Evolutionary conservation across 495 filamentous ascomycete species (phyloP), one percentile per base, ranked within the genome.

Genomic region (Trichocladium uniseriatum): DNA sequence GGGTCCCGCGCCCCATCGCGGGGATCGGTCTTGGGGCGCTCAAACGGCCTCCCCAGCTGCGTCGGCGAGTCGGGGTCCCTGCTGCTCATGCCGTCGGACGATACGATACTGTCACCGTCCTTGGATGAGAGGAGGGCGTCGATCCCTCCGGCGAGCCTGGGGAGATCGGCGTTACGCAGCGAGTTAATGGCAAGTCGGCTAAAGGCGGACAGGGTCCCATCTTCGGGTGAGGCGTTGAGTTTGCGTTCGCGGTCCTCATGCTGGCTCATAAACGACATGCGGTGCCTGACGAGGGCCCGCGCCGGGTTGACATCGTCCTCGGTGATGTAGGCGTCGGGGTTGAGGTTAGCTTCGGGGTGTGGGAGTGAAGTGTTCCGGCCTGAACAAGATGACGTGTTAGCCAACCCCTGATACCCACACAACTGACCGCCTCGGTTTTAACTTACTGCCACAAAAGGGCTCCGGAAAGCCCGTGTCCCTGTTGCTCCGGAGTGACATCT

Each of bases 391-490:
- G 21, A 24, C 6, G 16, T 18, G 22, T 48, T 9, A 24, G 11
- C 5, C 42, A n/a, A 9, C 1, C 16, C 16, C n/a, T 35, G 19
- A 10, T 41, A 11, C 6, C 19, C 14, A 13, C 16, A 19, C 28
- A n/a, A 7, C 14, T 48, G n/a, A 34, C 11, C 18, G 8, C 8
- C 31, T 32, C 31, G 10, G 31, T 32, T 32, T 32, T 5, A 10
- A 61, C 56, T 48, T 48, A 67, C 64, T 47, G 36, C 58, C 56
- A 38, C 54, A 56, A 35, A 67, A 65, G 6, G 53, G 29, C 32
- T 67, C 66, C 10, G 66, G 66, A 29, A 69, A 69, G 19, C 66
- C 66, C 11, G 66, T 69, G 50, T 65, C 54, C 31, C 59, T 52
- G 27, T 40, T n/a, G n/a, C n/a, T 38, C 41, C 49, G 46, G 22